Base-by-base conservation (phyloP, 202 grass and related monocot genomes). In the Saccharum hybrid region DNA sequence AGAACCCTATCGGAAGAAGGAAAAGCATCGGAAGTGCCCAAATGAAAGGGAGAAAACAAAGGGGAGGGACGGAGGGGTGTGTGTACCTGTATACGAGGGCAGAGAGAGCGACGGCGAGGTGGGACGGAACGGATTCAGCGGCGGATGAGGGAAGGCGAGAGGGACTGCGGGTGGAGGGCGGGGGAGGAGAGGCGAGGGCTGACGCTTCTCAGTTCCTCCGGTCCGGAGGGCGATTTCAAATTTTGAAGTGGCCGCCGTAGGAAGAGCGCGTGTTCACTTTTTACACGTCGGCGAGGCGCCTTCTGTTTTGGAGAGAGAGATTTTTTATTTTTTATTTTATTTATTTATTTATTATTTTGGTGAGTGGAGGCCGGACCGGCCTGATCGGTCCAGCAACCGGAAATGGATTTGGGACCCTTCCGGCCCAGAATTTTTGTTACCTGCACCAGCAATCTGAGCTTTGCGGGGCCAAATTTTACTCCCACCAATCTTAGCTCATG, bases 141-240 rank as follows among this genome's bases (percentile, higher is more conserved):
- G 62, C 36, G 34, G 65, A 38, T 6, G 64, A 39, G 43, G 22
- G 8, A 19, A 59, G 75, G 41, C 66, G 71, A 59, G 66, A 31
- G 15, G 14, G 15, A 12, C 3, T 31, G 26, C 51, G 18, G 3
- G 63, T 30, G 7, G 33, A 19, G 19, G 14, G 19, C 59, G 30
- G 14, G 33, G 33, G 43, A 66, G 71, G 9, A 18, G 52, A 30
- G 61, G 31, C 45, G 57, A 52, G 61, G 19, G 4, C 26, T 18
- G 26, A 34, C 45, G 18, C 19, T 41, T 56, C 60, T 76, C 66
- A 13, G 43, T 19, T 42, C 37, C 60, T 67, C 33, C 26, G 5
- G 37, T 37, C 36, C 30, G 12, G 37, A 81, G 40, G 19, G 51
- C 39, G 18, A 82, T 70, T 82, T 82, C 49, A 87, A 71, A 56